These are phyloP conservation scores for Populus hybrid DNA, from an alignment of 441 rosid species.

Conservation along the genomic window DNA sequence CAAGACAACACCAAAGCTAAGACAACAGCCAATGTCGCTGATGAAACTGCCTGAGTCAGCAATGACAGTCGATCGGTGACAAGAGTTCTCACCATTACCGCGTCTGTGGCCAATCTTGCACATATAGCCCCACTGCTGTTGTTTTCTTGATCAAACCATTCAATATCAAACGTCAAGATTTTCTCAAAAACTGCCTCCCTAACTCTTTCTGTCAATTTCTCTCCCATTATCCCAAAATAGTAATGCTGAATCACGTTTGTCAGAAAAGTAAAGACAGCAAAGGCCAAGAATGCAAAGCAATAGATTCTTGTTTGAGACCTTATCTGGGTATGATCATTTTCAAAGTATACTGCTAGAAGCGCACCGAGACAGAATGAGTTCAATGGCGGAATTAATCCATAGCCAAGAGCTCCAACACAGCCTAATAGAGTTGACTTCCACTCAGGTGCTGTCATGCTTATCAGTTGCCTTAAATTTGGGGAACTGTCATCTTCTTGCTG, in stretches of 20 bases:
- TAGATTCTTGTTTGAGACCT: slow-evolving; percentile 15
- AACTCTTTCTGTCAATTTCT: slow-evolving; percentile 18
- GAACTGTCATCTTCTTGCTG: background rate
- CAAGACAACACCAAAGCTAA: slow-evolving; percentile 9
- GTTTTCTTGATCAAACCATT: slow-evolving; percentile 29
- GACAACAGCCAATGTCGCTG: background rate
- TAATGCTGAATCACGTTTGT: slow-evolving; percentile 27
- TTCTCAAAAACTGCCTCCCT: slow-evolving; percentile 22
- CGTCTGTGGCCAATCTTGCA: slow-evolving; percentile 26
- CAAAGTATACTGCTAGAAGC: slow-evolving; percentile 9
- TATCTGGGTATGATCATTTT: slow-evolving; percentile 8
- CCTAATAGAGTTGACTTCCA: slow-evolving; percentile 18
- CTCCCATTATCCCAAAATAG: slow-evolving; percentile 27
- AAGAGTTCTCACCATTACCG: slow-evolving; percentile 8
- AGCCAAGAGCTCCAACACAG: background rate
- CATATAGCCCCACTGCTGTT: slow-evolving; percentile 21
- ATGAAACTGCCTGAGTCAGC: slow-evolving; percentile 11
- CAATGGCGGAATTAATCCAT: background rate
- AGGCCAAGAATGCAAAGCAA: slow-evolving; percentile 16
- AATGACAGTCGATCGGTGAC: slow-evolving; percentile 11
- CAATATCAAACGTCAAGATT: slow-evolving; percentile 24
- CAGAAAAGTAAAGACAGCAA: slow-evolving; percentile 16
- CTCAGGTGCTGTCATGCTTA: slow-evolving; percentile 18
- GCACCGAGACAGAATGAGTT: background rate
- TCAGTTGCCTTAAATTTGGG: slow-evolving; percentile 15